Evolutionary conservation across 176 grass and related monocot genomes (phyloP).

Genomic region (Aegilops bicornis): DNA sequence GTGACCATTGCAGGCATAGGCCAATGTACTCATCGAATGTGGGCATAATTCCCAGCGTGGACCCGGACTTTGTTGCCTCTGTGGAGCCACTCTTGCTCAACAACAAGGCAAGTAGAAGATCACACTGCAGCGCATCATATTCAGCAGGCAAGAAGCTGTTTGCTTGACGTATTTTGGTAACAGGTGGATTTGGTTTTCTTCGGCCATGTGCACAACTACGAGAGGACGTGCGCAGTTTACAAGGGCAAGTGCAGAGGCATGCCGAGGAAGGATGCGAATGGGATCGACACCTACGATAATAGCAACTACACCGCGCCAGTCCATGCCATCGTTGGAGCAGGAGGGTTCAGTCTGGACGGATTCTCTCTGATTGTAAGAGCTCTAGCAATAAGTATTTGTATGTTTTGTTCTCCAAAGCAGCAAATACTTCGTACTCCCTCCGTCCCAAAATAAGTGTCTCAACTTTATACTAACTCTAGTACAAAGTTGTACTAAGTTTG

Average conservation of each 20-base stretch:
- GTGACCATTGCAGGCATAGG: conserved; percentile 58
- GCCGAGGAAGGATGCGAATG: conserved; percentile 58
- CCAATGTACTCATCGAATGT: conserved; percentile 70
- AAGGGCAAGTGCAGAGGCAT: conserved; percentile 43
- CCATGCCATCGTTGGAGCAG: conserved; percentile 72
- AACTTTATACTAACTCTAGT: too few relatives aligned
- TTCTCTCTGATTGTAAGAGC: conserved; percentile 60
- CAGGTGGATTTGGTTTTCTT: conserved; percentile 89
- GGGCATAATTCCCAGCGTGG: conserved; percentile 45
- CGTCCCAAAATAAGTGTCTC: too few relatives aligned
- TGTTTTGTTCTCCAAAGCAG: too few relatives aligned
- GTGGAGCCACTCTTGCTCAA: conserved; percentile 71
- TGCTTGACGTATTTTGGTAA: neutral
- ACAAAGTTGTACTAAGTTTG: too few relatives aligned
- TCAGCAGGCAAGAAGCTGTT: neutral
- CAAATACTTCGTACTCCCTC: too few relatives aligned
- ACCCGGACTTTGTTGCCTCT: conserved; percentile 43
- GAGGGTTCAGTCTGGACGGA: conserved; percentile 60
- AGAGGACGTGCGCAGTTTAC: conserved; percentile 76
- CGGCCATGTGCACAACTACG: conserved; percentile 91
- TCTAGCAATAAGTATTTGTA: neutral
- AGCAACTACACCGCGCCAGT: conserved; percentile 73
- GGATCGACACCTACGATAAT: conserved; percentile 76
- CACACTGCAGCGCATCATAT: neutral
- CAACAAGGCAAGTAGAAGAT: conserved; percentile 36